A percentile compares a stretch with the other conserved stretches of the same genome.
phyloP scores from a whole-genome alignment of 2,329 filamentous ascomycete genomes.

The Onygenales sp. region DNA sequence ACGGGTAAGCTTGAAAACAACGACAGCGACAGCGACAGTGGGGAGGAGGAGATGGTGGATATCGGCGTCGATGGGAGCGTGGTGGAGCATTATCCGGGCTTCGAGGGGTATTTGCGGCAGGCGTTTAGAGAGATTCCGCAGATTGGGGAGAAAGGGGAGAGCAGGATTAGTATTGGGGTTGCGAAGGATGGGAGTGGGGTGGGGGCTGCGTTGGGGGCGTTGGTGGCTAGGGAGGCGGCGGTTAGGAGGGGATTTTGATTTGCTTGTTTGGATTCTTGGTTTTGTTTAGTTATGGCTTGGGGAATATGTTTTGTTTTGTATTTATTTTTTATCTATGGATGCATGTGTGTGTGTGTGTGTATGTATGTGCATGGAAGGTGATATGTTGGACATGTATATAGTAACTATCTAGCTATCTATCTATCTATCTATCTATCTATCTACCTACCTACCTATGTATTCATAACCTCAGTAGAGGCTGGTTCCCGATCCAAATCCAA shows the following conservation, averaged over 20 bases:
- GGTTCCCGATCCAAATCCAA: too few relatives aligned
- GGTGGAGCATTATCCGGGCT: constrained; percentile 92
- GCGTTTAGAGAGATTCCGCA: constrained; percentile 66
- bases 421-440: too few relatives aligned
- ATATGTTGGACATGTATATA: too few relatives aligned
- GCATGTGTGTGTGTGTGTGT: not conserved
- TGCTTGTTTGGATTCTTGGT: not conserved
- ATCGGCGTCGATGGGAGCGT: constrained; percentile 91
- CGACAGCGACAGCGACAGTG: constrained; percentile 22
- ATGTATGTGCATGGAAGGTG: too few relatives aligned
- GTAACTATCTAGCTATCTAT: too few relatives aligned
- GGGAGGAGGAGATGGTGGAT: constrained; percentile 66
- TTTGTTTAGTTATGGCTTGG: not conserved
- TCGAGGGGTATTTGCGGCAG: constrained; percentile 79
- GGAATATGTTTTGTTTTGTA: not conserved
- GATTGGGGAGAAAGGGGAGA: constrained; percentile 69
- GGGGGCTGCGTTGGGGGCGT: constrained; percentile 88
- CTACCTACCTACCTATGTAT: too few relatives aligned
- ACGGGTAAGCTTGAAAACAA: constrained; percentile 61
- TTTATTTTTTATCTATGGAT: not conserved
- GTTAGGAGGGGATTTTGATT: not conserved
- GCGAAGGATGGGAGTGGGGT: constrained; percentile 94
- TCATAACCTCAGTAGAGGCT: too few relatives aligned
- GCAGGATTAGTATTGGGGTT: constrained; percentile 85
- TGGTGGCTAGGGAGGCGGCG: constrained; percentile 63